Base-by-base conservation (phyloP, 2,329 filamentous ascomycete genomes). In the Akanthomyces lecanii region DNA sequence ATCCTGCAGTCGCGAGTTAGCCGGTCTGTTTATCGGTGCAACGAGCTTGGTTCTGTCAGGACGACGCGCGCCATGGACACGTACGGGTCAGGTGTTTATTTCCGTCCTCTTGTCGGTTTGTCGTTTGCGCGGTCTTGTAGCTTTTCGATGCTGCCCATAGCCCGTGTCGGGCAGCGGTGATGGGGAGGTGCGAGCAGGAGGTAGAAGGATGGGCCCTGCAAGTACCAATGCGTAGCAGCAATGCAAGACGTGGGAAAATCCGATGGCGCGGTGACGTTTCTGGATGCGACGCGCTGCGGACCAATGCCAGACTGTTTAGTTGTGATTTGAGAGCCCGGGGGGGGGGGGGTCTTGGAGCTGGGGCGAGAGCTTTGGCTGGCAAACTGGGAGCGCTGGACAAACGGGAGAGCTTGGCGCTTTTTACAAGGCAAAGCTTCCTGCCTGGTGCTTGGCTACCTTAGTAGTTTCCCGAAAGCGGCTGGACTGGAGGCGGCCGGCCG, bases 101-200 rank as follows among this genome's bases (percentile, higher is more conserved):
- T 47, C 14, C 25, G 44, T 51, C 36, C 28, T 25, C 45, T 51
- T 23, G 44, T 36, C 28, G 28, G 44, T 21, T 38, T 16, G 14
- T 62, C 33, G 60, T 62, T 56, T 62, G 60, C 51, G 60, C 60
- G 45, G 28, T 36, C 33, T 47, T 11, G 44, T 40, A 42, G 51
- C 44, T 62, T 48, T 56, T 12, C 33, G 51, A 56, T 56, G 60
- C 52, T 62, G 52, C 60, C 52, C 60, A 62, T 62, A 52, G 52
- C 60, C 51, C 52, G 54, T 28, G 40, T 47, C 42, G 59, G 51
- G 50, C 50, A 42, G 16, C 42, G 51, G 50, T 18, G 40, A 51
- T 52, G 40, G 47, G 48, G 12, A 52, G 48, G 21, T 14, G 59
- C 28, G 40, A 25, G 28, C 7, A 25, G 21, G n/a, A 5, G 14